These are phyloP conservation scores for Wolfiporia cocos DNA, from an alignment of 1,284 basidiomycete species.

Conservation along the genomic window DNA sequence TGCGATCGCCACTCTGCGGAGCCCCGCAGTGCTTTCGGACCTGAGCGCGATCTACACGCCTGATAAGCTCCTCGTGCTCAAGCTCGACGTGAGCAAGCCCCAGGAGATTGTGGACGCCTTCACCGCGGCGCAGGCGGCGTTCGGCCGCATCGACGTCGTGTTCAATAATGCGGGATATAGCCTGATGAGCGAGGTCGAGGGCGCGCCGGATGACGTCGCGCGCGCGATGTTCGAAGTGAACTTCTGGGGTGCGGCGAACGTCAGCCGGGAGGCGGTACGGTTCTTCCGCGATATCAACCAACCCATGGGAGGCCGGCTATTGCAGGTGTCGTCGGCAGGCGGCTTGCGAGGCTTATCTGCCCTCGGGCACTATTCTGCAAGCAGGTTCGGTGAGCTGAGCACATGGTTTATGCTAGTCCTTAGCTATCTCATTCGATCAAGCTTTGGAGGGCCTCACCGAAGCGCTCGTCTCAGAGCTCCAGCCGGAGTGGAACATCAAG, in stretches of 20 bases:
- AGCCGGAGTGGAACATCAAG: slow-evolving; percentile 37
- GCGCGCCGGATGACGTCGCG: slow-evolving; percentile 23
- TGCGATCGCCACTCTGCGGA: slow-evolving; percentile 27
- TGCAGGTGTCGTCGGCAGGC: slow-evolving; percentile 25
- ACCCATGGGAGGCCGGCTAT: slow-evolving; percentile 26
- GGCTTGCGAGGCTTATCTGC: slow-evolving; percentile 20
- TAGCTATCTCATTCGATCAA: too few relatives aligned
- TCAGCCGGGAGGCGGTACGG: slow-evolving; percentile 27
- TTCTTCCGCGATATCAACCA: slow-evolving; percentile 33
- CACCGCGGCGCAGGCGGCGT: slow-evolving; percentile 23
- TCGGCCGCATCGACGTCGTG: slow-evolving; percentile 40
- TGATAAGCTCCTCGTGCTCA: slow-evolving; percentile 28
- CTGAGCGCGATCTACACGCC: slow-evolving; percentile 14
- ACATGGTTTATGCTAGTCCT: not conserved
- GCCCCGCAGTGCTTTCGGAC: slow-evolving; percentile 17
- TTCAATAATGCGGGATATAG: slow-evolving; percentile 36
- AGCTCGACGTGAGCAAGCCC: slow-evolving; percentile 32
- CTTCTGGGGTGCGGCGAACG: slow-evolving; percentile 31
- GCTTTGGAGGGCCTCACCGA: slow-evolving; percentile 31
- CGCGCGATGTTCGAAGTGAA: slow-evolving; percentile 29
- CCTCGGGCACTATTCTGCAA: slow-evolving; percentile 27
- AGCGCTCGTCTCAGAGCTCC: slow-evolving; percentile 26
- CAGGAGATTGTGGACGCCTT: slow-evolving; percentile 29
- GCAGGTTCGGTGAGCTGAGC: slow-evolving; percentile 13
- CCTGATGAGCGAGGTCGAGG: slow-evolving; percentile 30